These are phyloP conservation scores for Cyberlindnera veronae DNA, from an alignment of 805 yeast species.

Conservation along the genomic window DNA sequence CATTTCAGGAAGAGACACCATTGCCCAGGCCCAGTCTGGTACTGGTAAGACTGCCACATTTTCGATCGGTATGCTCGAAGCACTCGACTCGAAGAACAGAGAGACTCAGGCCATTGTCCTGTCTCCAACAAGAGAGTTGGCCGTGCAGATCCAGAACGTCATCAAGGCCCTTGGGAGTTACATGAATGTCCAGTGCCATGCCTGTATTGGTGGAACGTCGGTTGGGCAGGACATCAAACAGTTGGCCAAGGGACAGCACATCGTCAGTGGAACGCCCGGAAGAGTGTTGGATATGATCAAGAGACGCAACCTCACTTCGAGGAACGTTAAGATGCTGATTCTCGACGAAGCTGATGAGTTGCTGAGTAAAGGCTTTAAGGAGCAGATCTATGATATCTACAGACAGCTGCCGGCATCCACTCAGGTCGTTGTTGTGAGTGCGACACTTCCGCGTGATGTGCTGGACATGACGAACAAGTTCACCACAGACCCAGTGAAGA, in stretches of 20 bases:
- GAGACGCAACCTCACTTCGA: conserved; percentile 69
- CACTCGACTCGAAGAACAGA: conserved; percentile 65
- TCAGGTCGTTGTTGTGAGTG: conserved; percentile 93
- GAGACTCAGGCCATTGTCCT: conserved; percentile 86
- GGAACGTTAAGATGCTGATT: conserved; percentile 80
- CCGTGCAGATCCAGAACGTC: conserved; percentile 88
- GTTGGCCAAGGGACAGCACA: conserved; percentile 76
- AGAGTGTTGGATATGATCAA: conserved; percentile 89
- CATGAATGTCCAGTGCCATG: conserved; percentile 81
- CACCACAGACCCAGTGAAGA: conserved; percentile 90
- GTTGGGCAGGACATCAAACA: conserved; percentile 77
- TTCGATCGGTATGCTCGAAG: conserved; percentile 89
- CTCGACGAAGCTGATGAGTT: conserved; percentile 97
- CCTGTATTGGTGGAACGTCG: conserved; percentile 91
- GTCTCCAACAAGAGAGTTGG: conserved; percentile 96
- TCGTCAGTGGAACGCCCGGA: conserved; percentile 97
- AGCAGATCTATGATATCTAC: conserved; percentile 91
- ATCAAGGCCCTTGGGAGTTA: conserved; percentile 83
- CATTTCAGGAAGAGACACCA: conserved; percentile 88
- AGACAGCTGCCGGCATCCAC: conserved; percentile 76
- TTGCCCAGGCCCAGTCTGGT: conserved; percentile 99
- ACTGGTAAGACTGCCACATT: conserved; percentile 99
- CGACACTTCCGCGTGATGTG: conserved; percentile 90
- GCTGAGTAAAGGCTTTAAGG: conserved; percentile 89
- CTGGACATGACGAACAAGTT: conserved; percentile 88